phyloP scores from a whole-genome alignment of 768 basidiomycete genomes.

The Mycena latifolia region DNA sequence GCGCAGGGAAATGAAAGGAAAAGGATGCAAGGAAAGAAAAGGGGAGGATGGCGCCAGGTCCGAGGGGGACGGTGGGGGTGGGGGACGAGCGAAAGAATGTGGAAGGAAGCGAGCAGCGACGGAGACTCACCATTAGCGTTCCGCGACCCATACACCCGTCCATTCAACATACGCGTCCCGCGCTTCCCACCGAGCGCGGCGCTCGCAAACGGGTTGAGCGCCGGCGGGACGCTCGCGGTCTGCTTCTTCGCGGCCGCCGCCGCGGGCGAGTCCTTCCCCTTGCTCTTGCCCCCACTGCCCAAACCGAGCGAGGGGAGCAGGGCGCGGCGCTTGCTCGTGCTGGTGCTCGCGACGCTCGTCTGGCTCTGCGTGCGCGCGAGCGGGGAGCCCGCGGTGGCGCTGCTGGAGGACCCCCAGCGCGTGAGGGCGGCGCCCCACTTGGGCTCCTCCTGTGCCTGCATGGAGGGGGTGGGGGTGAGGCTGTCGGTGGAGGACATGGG shows the following conservation, averaged over 20 bases:
- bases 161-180: constrained; percentile 83
- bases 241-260: background rate
- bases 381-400: constrained; percentile 33
- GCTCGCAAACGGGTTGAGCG: constrained; percentile 29
- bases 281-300: too few relatives aligned
- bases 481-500: constrained; percentile 47
- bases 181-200: constrained; percentile 37
- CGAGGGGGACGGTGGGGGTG: too few relatives aligned
- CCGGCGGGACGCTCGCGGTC: constrained; percentile 4
- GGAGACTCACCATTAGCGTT: constrained; percentile 37
- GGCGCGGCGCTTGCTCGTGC: constrained; percentile 8
- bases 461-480: constrained; percentile 55
- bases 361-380: constrained; percentile 28
- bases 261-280: too few relatives aligned
- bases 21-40: too few relatives aligned
- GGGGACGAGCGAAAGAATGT: too few relatives aligned
- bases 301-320: too few relatives aligned
- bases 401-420: constrained; percentile 42
- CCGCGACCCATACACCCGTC: constrained; percentile 80
- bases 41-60: too few relatives aligned
- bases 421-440: constrained; percentile 36
- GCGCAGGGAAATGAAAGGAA: too few relatives aligned
- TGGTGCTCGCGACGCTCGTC: constrained; percentile 4
- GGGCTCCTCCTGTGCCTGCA: constrained; percentile 37
- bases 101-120: background rate